A percentile compares a stretch with the other conserved stretches of the same genome.
Conservation (phyloP, 495 filamentous ascomycete genomes). For the Apiosordaria backusii region DNA sequence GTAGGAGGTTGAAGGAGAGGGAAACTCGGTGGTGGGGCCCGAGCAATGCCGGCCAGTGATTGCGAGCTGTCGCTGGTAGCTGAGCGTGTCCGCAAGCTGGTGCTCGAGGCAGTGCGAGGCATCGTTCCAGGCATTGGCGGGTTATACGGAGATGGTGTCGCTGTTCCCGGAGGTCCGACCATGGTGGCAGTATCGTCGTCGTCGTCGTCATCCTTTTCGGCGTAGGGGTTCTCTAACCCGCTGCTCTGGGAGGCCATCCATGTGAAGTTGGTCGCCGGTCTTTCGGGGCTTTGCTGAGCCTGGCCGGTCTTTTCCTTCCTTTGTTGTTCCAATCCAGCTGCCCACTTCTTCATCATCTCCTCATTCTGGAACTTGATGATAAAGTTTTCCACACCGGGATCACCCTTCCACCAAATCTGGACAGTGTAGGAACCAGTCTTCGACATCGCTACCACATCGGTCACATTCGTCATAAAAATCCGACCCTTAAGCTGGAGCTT, state of each 20-base stretch:
- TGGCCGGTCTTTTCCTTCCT: slow-evolving; percentile 48
- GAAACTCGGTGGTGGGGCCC: slow-evolving; percentile 64
- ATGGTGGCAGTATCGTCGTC: slow-evolving; percentile 55
- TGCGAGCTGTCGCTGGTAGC: slow-evolving; percentile 67
- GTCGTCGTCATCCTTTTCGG: slow-evolving; percentile 73
- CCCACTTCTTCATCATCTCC: slow-evolving; percentile 89
- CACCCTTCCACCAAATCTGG: slow-evolving; percentile 98
- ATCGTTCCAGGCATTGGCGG: slow-evolving; percentile 41
- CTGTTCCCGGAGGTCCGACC: slow-evolving; percentile 9
- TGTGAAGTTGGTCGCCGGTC: slow-evolving; percentile 58
- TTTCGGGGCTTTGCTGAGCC: slow-evolving; percentile 35
- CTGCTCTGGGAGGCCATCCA: slow-evolving; percentile 66
- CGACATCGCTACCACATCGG: slow-evolving; percentile 76
- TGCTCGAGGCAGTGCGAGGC: slow-evolving; percentile 75
- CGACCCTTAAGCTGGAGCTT: slow-evolving; percentile 92
- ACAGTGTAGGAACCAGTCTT: slow-evolving; percentile 87
- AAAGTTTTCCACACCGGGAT: slow-evolving; percentile 94
- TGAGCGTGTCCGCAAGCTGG: slow-evolving; percentile 75
- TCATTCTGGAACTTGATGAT: slow-evolving; percentile 89
- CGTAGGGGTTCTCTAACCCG: slow-evolving; percentile 72
- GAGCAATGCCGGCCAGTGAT: slow-evolving; percentile 44
- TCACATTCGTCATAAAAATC: slow-evolving; percentile 99
- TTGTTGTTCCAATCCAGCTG: slow-evolving; percentile 58
- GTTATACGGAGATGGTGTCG: slow-evolving; percentile 20
- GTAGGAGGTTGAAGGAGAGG: slow-evolving; percentile 57